Percentiles rank a stretch among this genome's conserved stretches.
phyloP scores from a whole-genome alignment of 345 rosid genomes.

The Luvunga scandens region DNA sequence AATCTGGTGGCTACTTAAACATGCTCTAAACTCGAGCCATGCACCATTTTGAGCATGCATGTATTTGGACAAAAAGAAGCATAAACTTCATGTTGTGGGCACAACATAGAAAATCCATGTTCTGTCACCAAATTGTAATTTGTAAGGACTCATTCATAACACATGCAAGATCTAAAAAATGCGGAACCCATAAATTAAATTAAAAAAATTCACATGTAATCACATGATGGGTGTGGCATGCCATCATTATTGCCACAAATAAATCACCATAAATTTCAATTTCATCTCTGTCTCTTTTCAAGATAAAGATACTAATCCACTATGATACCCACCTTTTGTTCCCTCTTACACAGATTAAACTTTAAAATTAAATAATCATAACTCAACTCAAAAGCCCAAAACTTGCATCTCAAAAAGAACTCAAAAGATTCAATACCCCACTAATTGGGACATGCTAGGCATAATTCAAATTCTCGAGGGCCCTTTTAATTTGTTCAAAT shows the following conservation, averaged over 20 bases:
- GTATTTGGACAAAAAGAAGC: neutral
- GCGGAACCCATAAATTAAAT: slow-evolving; percentile 24
- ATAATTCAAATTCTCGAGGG: slow-evolving; percentile 17
- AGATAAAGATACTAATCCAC: slow-evolving; percentile 17
- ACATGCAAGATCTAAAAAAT: slow-evolving; percentile 40
- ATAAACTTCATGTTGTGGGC: slow-evolving; percentile 6
- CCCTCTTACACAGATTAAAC: slow-evolving; percentile 34
- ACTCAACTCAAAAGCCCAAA: slow-evolving; percentile 19
- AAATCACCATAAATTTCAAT: slow-evolving; percentile 10
- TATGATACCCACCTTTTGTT: slow-evolving; percentile 20
- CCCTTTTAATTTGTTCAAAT: slow-evolving; percentile 3
- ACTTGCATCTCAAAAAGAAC: neutral
- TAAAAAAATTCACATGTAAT: slow-evolving; percentile 41
- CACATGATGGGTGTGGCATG: slow-evolving; percentile 59
- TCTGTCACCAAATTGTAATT: slow-evolving; percentile 26
- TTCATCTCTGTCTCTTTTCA: neutral
- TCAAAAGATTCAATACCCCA: neutral
- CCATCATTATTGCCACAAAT: slow-evolving; percentile 27
- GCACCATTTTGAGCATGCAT: neutral
- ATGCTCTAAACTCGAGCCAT: neutral
- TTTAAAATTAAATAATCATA: slow-evolving; percentile 34
- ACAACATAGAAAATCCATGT: slow-evolving; percentile 35
- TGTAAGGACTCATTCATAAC: slow-evolving; percentile 39
- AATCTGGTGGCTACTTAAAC: neutral
- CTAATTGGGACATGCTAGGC: slow-evolving; percentile 19